Percentiles rank a stretch among this genome's conserved stretches.
Conservation (phyloP, 768 basidiomycete species). For the Tulasnella sp. region DNA sequence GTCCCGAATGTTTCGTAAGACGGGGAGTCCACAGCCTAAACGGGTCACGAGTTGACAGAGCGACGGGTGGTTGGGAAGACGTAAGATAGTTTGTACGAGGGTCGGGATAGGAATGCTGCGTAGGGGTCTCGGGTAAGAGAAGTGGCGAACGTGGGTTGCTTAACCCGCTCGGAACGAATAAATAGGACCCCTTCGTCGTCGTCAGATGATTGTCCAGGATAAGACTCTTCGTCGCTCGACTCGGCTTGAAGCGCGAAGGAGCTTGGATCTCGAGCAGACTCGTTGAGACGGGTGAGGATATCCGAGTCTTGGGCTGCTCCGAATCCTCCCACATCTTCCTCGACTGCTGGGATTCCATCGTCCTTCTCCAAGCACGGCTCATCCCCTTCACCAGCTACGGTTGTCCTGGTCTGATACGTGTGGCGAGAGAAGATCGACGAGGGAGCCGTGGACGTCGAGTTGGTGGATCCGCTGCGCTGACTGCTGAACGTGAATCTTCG, state of each 20-base stretch:
- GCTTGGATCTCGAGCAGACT: background rate
- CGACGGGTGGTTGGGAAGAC: background rate
- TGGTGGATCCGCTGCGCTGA: background rate
- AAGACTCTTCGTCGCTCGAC: background rate
- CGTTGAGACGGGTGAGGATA: background rate
- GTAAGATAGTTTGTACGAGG: background rate
- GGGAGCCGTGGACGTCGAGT: background rate
- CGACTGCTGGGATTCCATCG: background rate
- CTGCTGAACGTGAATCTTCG: background rate
- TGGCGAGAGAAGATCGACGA: background rate
- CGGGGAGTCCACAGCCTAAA: too few species aligned
- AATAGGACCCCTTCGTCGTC: background rate
- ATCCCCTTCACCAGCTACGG: background rate
- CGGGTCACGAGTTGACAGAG: background rate
- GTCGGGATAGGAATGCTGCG: background rate
- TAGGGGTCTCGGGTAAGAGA: background rate
- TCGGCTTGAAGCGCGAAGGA: background rate
- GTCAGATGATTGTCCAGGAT: background rate
- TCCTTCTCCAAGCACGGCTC: too few species aligned
- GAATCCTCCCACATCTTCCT: background rate
- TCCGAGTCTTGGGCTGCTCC: too few species aligned
- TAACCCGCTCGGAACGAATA: background rate
- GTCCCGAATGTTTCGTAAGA: too few species aligned
- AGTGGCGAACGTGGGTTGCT: background rate
- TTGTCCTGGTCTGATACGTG: background rate